Conservation (phyloP, 2,329 filamentous ascomycete species). For the Paracamarosporium sp. region DNA sequence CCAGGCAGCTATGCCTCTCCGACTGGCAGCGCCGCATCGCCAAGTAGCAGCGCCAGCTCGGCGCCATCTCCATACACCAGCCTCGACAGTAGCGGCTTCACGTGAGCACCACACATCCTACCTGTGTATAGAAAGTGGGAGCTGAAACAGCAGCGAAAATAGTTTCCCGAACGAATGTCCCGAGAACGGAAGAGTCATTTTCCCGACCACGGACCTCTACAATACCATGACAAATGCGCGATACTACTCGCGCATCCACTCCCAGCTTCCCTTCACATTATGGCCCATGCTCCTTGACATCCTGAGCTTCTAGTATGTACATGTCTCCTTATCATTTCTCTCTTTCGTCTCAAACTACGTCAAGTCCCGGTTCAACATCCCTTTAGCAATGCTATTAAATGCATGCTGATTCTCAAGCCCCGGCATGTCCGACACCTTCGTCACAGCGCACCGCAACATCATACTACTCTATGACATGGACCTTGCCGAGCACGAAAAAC, state of each 20-base stretch:
- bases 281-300: not conserved
- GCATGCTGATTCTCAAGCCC: not conserved
- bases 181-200: conserved; percentile 20
- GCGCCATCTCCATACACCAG: not conserved
- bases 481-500: not conserved
- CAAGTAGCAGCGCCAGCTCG: not conserved
- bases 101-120: not conserved
- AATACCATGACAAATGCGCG: not conserved
- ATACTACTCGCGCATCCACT: conserved; percentile 2
- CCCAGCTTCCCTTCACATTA: not conserved
- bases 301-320: conserved; percentile 2
- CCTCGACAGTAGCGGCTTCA: not conserved
- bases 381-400: not conserved
- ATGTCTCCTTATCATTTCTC: no score
- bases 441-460: conserved; percentile 3
- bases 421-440: conserved; percentile 2
- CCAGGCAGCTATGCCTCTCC: conserved; percentile 3
- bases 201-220: conserved; percentile 11
- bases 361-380: no score
- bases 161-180: not conserved
- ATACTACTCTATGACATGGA: conserved; percentile 4
- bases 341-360: not conserved
- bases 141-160: not conserved
- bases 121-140: not conserved
- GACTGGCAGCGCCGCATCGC: not conserved